phyloP scores from a whole-genome alignment of 208 protist species.

The Trypanosomatidae sp. region DNA sequence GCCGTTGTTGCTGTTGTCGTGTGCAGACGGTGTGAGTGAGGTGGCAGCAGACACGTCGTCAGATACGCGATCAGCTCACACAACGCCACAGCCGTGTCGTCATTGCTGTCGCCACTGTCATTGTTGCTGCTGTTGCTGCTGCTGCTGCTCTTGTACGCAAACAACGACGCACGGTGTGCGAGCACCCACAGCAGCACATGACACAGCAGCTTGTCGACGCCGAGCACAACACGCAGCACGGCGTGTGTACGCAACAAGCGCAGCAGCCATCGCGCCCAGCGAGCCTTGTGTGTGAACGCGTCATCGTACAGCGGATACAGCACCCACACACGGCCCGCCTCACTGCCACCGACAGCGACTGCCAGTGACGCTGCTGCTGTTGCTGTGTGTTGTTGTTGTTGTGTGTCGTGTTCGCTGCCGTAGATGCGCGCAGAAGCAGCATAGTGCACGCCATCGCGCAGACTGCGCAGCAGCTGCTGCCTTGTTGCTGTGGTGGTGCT shows the following conservation, averaged over 20 bases:
- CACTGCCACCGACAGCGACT: constrained; percentile 5
- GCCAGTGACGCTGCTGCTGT: too few relatives aligned
- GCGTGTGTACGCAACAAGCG: constrained; percentile 15
- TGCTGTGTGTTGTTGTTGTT: not conserved
- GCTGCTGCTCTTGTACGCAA: not conserved
- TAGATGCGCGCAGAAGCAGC: constrained; percentile 4
- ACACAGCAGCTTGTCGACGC: constrained; percentile 25
- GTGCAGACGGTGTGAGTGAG: not conserved
- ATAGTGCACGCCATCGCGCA: constrained; percentile 3
- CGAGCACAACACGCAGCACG: constrained; percentile 17
- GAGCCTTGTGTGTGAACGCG: constrained; percentile 7
- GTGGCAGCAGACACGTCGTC: constrained; percentile 9
- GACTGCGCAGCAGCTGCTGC: too few relatives aligned
- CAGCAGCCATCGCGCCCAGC: constrained; percentile 31
- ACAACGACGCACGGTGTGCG: constrained; percentile 10
- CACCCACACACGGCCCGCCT: constrained; percentile 21
- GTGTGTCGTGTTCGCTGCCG: constrained; percentile 2
- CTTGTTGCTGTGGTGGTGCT: too few relatives aligned
- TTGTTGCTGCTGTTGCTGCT: not conserved
- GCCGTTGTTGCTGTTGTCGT: not conserved
- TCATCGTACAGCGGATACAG: constrained; percentile 30
- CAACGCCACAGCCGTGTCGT: constrained; percentile 4
- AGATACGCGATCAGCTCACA: constrained; percentile 14
- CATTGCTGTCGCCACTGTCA: not conserved
- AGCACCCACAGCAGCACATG: constrained; percentile 32